Evolutionary conservation across 2,329 filamentous ascomycete species (phyloP).

Genomic region (Aspergillus japonicus): DNA sequence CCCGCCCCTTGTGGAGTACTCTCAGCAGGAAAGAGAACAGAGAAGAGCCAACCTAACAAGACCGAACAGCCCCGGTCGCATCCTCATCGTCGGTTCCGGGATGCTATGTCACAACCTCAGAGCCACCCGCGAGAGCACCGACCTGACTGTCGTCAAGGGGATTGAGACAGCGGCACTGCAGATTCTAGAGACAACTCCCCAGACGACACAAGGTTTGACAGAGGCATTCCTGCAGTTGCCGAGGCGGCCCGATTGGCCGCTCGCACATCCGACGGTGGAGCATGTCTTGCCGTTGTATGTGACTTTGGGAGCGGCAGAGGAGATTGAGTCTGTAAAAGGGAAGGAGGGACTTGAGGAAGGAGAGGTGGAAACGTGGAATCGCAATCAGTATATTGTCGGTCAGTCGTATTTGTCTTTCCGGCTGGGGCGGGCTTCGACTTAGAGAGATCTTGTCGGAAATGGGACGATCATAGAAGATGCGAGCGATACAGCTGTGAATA

Average conservation of each 20-base stretch:
- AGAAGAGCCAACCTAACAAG: not conserved
- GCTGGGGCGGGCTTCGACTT: constrained; percentile 1
- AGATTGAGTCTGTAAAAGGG: no score
- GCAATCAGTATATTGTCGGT: constrained; percentile 30
- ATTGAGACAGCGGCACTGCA: not conserved
- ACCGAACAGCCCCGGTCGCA: not conserved
- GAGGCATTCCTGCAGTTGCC: not conserved
- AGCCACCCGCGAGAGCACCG: not conserved
- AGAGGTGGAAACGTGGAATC: constrained; percentile 15
- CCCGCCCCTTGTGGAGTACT: not conserved
- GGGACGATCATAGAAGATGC: no score
- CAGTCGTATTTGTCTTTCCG: constrained; percentile 22
- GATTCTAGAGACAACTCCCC: not conserved
- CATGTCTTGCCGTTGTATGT: constrained; percentile 4
- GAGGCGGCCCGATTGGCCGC: not conserved
- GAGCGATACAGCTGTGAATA: no score
- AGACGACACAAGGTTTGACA: not conserved
- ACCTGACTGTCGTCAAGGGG: not conserved
- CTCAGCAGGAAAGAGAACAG: not conserved
- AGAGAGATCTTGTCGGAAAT: no score
- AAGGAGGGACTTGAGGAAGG: not conserved
- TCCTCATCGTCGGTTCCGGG: not conserved
- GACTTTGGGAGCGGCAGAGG: not conserved
- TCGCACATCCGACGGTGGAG: not conserved
- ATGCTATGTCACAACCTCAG: constrained; percentile 4